phyloP scores from a whole-genome alignment of 1,139 yeast genomes.

The Taphrina flavorubra region DNA sequence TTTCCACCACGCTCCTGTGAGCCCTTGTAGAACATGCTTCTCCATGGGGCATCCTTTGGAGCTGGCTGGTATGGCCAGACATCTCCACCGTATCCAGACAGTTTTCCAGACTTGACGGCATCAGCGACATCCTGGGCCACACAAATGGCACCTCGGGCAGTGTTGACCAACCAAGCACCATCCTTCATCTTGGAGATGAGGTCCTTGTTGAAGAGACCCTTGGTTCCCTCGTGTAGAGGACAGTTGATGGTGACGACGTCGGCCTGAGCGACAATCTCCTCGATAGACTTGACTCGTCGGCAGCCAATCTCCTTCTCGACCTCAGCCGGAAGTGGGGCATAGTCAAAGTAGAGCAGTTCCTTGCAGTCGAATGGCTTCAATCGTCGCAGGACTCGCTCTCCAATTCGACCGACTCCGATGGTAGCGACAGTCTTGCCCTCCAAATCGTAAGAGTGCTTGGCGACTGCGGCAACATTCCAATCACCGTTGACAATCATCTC shows the following conservation, averaged over 20 bases:
- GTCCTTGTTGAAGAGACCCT: conserved; percentile 70
- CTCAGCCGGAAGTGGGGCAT: conserved; percentile 68
- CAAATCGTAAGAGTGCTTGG: conserved; percentile 73
- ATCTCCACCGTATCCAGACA: conserved; percentile 83
- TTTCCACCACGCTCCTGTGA: conserved; percentile 75
- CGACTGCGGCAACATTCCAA: conserved; percentile 82
- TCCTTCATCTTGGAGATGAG: conserved; percentile 73
- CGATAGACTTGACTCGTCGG: conserved; percentile 67
- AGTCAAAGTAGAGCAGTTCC: conserved; percentile 75
- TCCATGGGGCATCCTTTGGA: conserved; percentile 77
- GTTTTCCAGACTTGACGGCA: conserved; percentile 70
- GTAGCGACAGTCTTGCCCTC: conserved; percentile 79
- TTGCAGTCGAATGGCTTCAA: conserved; percentile 75
- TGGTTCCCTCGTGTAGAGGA: conserved; percentile 74
- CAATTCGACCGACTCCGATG: conserved; percentile 84
- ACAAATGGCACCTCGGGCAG: conserved; percentile 84
- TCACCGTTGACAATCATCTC: conserved; percentile 64
- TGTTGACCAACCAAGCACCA: conserved; percentile 79
- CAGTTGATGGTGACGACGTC: conserved; percentile 80
- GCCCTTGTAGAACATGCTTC: conserved; percentile 57
- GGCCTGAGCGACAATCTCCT: conserved; percentile 70
- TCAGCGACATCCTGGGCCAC: conserved; percentile 76
- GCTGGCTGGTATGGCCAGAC: conserved; percentile 87
- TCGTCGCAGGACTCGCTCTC: conserved; percentile 75
- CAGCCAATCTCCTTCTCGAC: conserved; percentile 64